Percentiles rank a stretch among this genome's conserved stretches.
These are phyloP conservation scores for Fusarium anthophilum DNA, from an alignment of 2,329 filamentous ascomycete genomes.

Conservation along the genomic window DNA sequence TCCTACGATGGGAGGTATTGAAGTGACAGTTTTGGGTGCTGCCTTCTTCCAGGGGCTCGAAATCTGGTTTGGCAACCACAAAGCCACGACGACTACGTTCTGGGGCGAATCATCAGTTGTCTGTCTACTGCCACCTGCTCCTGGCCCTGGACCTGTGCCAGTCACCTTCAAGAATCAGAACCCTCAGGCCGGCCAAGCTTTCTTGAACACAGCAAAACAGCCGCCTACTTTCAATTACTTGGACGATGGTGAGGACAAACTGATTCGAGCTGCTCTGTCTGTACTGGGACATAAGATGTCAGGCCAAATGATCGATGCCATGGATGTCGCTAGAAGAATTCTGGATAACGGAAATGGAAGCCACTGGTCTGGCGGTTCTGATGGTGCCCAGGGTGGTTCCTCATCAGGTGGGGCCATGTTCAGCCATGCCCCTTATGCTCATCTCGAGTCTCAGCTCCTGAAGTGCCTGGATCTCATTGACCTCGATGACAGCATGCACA, in stretches of 20 bases:
- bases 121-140: constrained; percentile 78
- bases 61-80: constrained; percentile 80
- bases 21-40: constrained; percentile 85
- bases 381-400: constrained; percentile 50
- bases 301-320: constrained; percentile 68
- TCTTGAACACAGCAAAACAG: constrained; percentile 49
- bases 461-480: constrained; percentile 82
- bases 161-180: constrained; percentile 73
- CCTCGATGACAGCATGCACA: constrained; percentile 75
- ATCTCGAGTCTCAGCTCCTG: constrained; percentile 75
- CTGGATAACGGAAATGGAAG: constrained; percentile 55
- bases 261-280: constrained; percentile 73
- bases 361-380: constrained; percentile 58
- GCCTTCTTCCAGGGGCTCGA: constrained; percentile 81
- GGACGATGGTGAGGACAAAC: constrained; percentile 74
- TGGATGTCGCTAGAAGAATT: constrained; percentile 69
- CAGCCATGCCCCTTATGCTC: constrained; percentile 55
- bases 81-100: constrained; percentile 76
- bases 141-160: constrained; percentile 72
- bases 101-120: constrained; percentile 85
- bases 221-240: constrained; percentile 75
- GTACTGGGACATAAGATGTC: constrained; percentile 73
- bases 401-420: constrained; percentile 57
- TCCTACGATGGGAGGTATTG: constrained; percentile 82
- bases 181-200: constrained; percentile 49